These are phyloP conservation scores for Penicillium sp. DNA, from an alignment of 2,329 filamentous ascomycete species.

Conservation along the genomic window DNA sequence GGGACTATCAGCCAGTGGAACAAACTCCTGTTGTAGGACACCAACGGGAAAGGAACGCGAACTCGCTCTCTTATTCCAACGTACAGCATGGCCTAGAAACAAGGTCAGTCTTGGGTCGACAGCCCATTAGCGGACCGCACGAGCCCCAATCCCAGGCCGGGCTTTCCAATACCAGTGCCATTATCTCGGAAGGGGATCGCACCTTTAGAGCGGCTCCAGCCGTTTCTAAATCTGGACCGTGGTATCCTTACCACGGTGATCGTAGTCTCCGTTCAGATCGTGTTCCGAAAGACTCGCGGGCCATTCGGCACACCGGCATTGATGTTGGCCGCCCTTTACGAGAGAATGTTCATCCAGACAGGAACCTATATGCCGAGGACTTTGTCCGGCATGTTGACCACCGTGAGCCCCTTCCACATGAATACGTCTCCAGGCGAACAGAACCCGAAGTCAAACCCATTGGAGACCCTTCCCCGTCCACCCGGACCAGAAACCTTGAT, in stretches of 20 bases:
- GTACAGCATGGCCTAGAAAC: conserved; percentile 15
- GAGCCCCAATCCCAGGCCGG: conserved; percentile 17
- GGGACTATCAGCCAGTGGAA: conserved; percentile 25
- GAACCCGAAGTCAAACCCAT: conserved; percentile 15
- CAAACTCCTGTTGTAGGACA: conserved; percentile 19
- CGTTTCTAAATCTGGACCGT: conserved; percentile 16
- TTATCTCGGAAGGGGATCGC: conserved; percentile 21
- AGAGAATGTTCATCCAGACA: conserved; percentile 23
- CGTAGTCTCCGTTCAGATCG: conserved; percentile 19
- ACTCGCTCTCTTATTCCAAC: conserved; percentile 14
- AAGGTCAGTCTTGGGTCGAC: conserved; percentile 21
- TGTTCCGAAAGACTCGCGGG: conserved; percentile 12
- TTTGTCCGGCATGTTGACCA: conserved; percentile 39
- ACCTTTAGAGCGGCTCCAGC: conserved; percentile 18
- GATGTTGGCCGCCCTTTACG: conserved; percentile 18
- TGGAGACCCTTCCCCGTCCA: conserved; percentile 18
- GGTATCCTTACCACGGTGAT: conserved; percentile 18
- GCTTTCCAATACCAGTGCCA: conserved; percentile 18
- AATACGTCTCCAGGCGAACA: conserved; percentile 20
- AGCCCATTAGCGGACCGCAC: conserved; percentile 16
- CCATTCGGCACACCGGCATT: conserved; percentile 16
- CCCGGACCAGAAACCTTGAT: conserved; percentile 13
- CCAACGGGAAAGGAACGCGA: conserved; percentile 13
- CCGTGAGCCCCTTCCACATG: conserved; percentile 24
- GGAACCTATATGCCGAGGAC: conserved; percentile 38